phyloP scores from a whole-genome alignment of 1,284 basidiomycete genomes.

The Pterulicium gracile region DNA sequence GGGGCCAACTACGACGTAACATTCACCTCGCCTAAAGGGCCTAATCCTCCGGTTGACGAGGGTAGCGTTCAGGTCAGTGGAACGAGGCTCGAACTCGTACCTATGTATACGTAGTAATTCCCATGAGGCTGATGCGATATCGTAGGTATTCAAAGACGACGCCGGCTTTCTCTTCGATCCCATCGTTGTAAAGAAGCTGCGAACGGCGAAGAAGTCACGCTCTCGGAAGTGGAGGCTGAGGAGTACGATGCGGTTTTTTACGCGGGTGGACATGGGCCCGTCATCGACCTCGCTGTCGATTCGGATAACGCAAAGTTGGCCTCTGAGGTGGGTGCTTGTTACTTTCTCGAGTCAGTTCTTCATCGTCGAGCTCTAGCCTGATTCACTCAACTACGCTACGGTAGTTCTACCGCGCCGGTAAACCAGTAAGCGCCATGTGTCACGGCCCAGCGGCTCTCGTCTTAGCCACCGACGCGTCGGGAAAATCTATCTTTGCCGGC shows the following conservation, averaged over 20 bases:
- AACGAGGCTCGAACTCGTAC: slow-evolving; percentile 11
- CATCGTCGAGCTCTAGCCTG: neutral
- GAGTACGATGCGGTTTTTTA: slow-evolving; percentile 74
- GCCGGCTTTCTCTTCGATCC: slow-evolving; percentile 55
- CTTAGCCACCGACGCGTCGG: slow-evolving; percentile 38
- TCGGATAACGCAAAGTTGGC: slow-evolving; percentile 46
- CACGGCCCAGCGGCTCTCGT: slow-evolving; percentile 63
- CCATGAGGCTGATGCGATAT: slow-evolving; percentile 25
- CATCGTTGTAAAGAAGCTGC: slow-evolving; percentile 46
- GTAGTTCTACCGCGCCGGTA: slow-evolving; percentile 49
- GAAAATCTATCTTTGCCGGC: slow-evolving; percentile 56
- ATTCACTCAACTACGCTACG: neutral
- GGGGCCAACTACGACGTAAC: slow-evolving; percentile 44
- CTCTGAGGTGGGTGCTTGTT: slow-evolving; percentile 30
- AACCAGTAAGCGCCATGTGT: slow-evolving; percentile 61
- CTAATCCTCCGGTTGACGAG: slow-evolving; percentile 65
- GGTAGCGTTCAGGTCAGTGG: slow-evolving; percentile 32
- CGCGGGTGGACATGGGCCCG: slow-evolving; percentile 67
- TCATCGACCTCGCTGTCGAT: slow-evolving; percentile 56
- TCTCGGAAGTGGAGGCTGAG: slow-evolving; percentile 43
- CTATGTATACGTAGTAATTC: neutral
- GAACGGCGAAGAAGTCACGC: slow-evolving; percentile 48
- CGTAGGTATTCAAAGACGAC: slow-evolving; percentile 50
- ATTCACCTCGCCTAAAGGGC: slow-evolving; percentile 60
- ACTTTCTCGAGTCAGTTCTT: neutral